Percentiles rank a stretch among this genome's conserved stretches.
Evolutionary conservation across 225 moss, liverwort and hornwort genomes (phyloP).

Genomic region (Asterella californica): DNA sequence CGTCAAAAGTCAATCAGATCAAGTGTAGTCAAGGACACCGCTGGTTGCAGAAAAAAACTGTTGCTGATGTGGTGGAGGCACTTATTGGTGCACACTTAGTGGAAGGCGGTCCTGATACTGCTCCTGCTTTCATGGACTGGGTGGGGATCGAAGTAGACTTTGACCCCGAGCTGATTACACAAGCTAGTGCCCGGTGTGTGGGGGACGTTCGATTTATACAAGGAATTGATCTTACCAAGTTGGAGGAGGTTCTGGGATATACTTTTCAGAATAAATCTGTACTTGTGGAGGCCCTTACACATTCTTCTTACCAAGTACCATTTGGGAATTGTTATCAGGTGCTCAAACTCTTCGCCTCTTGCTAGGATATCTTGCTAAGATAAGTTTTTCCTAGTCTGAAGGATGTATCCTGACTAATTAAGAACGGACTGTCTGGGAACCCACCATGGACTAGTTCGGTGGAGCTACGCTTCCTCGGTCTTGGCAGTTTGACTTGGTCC

Average conservation of each 20-base stretch:
- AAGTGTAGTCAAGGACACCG: conserved; percentile 52
- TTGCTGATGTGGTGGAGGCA: conserved; percentile 92
- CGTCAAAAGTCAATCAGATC: conserved; percentile 36
- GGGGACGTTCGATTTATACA: conserved; percentile 49
- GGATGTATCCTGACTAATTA: too few relatives aligned
- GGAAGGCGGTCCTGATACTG: conserved; percentile 67
- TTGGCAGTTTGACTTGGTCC: not conserved
- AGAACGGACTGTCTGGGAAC: too few relatives aligned
- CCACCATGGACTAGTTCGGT: not conserved
- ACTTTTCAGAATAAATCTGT: conserved; percentile 71
- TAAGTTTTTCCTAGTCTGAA: not conserved
- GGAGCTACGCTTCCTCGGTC: not conserved
- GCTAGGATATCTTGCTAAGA: not conserved
- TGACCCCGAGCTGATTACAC: conserved; percentile 46
- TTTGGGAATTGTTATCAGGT: conserved; percentile 85
- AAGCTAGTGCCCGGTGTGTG: conserved; percentile 52
- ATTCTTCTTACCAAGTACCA: conserved; percentile 57
- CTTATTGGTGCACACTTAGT: conserved; percentile 85
- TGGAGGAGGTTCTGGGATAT: conserved; percentile 66
- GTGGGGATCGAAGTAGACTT: conserved; percentile 68
- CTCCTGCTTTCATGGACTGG: conserved; percentile 73
- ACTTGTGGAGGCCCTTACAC: conserved; percentile 82
- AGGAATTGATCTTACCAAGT: conserved; percentile 41
- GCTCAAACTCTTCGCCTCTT: conserved; percentile 7
- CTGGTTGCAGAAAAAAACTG: conserved; percentile 69